Evolutionary conservation across 441 rosid species (phyloP), one percentile per base, ranked within the genome.

Genomic region (Lepidium campestre): DNA sequence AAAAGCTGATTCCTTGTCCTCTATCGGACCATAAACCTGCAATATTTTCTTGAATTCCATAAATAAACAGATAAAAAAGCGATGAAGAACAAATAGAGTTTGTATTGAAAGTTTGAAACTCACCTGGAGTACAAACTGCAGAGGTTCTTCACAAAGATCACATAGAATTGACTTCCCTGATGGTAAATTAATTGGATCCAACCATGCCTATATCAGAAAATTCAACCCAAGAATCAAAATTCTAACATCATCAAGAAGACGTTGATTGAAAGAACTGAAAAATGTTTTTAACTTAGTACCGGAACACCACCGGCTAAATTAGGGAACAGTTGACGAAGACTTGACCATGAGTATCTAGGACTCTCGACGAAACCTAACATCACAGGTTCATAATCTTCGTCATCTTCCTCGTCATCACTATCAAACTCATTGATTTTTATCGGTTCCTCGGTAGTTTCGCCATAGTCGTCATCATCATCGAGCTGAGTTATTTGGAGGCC

Each of bases 241-340:
- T 12, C 18, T 42, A 46, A 40, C 15, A 19, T 48, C 32, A 22
- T 55, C 22, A 17, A 40, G 15, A 56, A 55, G 5, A 29, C 11
- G 4, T 20, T 57, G 32, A 53, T 37, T 53, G 8, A 8, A 40
- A 58, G 25, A n/a, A 22, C 1, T 14, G 36, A 49, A 49, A 44
- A 23, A 10, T 54, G 3, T 14, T 39, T 39, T 12, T 11, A 46
- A 39, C 22, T 2, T 42, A 22, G 10, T 82, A 89, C 98, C 75
- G 98, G 97, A 20, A 78, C 62, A 67, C 92, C 95, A 52, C 96
- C 98, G 40, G 96, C 90, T 76, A 87, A 83, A 82, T 85, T 83
- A 36, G 96, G 98, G 78, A 87, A 91, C 6, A 81, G 69, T 17
- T 87, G 94, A 10, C 93, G 86, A 27, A 82, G 88, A 61, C 65